Percentiles rank a stretch among this genome's conserved stretches.
Conservation (phyloP, 2,329 filamentous ascomycete species). For the Zalaria sp. region DNA sequence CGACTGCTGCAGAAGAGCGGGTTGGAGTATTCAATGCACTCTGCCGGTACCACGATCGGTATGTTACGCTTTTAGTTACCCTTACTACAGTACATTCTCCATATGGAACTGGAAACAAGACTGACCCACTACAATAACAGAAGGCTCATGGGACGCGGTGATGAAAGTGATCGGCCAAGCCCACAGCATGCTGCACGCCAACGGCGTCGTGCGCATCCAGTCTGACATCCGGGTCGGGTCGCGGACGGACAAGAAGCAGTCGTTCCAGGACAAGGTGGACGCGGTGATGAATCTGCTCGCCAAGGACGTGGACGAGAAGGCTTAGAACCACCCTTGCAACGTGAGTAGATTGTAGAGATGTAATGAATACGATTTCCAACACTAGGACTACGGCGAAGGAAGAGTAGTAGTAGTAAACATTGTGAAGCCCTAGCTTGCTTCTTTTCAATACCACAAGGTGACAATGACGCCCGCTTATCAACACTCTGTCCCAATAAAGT, state of each 20-base stretch:
- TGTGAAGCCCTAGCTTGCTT: too few relatives aligned
- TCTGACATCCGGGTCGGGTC: slow-evolving; percentile 77
- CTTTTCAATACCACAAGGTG: too few relatives aligned
- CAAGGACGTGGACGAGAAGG: slow-evolving; percentile 10
- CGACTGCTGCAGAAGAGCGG: slow-evolving; percentile 68
- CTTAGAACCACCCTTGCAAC: neutral
- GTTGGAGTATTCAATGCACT: slow-evolving; percentile 78
- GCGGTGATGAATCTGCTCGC: slow-evolving; percentile 41
- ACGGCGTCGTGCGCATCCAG: slow-evolving; percentile 72
- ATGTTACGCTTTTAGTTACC: slow-evolving; percentile 20
- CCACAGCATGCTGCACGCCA: slow-evolving; percentile 61
- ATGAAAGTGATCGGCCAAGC: slow-evolving; percentile 78
- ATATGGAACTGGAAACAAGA: too few relatives aligned
- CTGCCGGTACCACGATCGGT: slow-evolving; percentile 87
- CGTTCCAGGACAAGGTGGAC: slow-evolving; percentile 64
- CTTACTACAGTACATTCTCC: too few relatives aligned
- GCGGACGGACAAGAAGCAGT: slow-evolving; percentile 75
- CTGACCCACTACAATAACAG: slow-evolving; percentile 29
- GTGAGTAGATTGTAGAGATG: too few relatives aligned
- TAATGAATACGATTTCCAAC: too few relatives aligned
- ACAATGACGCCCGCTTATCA: too few relatives aligned
- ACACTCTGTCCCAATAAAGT: too few relatives aligned
- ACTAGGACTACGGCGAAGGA: too few relatives aligned
- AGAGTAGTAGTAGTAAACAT: too few relatives aligned
- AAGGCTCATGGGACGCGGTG: slow-evolving; percentile 82